Evolutionary conservation across 768 basidiomycete species (phyloP).

Genomic region (Macrolepiota fuliginosa): DNA sequence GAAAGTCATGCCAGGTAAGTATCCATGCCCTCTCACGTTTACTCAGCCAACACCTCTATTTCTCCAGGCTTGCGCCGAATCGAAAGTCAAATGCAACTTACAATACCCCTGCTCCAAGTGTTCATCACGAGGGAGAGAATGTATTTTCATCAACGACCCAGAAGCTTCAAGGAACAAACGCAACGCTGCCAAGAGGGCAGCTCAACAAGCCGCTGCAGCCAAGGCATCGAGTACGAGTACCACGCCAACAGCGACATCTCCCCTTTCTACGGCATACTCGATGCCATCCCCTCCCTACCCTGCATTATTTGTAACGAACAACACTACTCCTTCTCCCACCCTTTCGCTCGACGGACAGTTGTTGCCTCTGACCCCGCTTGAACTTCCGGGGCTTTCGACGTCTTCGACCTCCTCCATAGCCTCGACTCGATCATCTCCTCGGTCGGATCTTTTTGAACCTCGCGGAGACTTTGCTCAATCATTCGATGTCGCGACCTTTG

Average conservation of each 20-base stretch:
- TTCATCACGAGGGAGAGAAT: conserved; percentile 57
- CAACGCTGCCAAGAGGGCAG: conserved; percentile 29
- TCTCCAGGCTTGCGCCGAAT: conserved; percentile 59
- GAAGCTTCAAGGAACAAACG: conserved; percentile 39
- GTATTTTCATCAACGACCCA: conserved; percentile 56
- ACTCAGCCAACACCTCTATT: conserved; percentile 6
- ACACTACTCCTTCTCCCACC: conserved; percentile 17
- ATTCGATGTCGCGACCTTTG: conserved; percentile 14
- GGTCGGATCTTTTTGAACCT: conserved; percentile 35
- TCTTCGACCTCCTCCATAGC: conserved; percentile 34
- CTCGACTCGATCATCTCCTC: conserved; percentile 37
- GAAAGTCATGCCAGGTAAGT: conserved; percentile 62
- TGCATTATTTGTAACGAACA: conserved; percentile 14
- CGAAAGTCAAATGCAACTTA: conserved; percentile 74
- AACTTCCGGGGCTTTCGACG: conserved; percentile 23
- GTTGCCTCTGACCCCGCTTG: conserved; percentile 18
- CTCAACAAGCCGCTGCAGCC: conserved; percentile 8
- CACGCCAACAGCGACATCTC: conserved; percentile 5
- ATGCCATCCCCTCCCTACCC: conserved; percentile 31
- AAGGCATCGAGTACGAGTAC: neutral
- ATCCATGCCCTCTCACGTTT: neutral
- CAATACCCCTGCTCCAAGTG: conserved; percentile 70
- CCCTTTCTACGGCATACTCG: conserved; percentile 9
- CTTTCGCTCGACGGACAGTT: conserved; percentile 15
- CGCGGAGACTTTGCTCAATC: conserved; percentile 22